Evolutionary conservation across 768 basidiomycete species (phyloP), one percentile per base, ranked within the genome.

Genomic region (Termitomyces sp.): DNA sequence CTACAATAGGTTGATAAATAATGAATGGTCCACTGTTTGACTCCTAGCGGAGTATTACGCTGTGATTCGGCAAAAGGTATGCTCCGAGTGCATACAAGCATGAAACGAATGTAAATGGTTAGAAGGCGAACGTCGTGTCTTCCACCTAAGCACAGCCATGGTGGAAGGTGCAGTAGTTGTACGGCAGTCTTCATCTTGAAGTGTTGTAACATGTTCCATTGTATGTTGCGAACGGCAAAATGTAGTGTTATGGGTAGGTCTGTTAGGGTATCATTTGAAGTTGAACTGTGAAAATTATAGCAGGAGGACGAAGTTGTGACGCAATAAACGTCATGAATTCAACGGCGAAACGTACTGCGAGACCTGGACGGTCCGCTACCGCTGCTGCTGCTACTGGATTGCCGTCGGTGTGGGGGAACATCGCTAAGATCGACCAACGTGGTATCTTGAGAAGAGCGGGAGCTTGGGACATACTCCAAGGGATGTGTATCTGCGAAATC

Each of bases 401-500:
- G 65, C 51, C 65, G 62, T 33, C 65, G 67, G 57, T 70, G 67
- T 14, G 66, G 66, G 16, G 61, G 22, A 58, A 48, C 8, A 39
- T 67, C 65, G n/a, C 43, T 51, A 34, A 63, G 49, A 58, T 68
- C 62, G 13, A 65, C 61, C 34, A 67, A 58, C 9, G 60, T 58
- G 16, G 56, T 60, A 30, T 67, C 63, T 13, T 57, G 55, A 24
- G 65, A 64, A 34, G 63, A 55, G 36, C 62, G 63, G 27, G 60
- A 62, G 32, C 62, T 63, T 40, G 55, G 26, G 18, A 30, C 45
- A n/a, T 52, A 37, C 14, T 67, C 66, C 32, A 45, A 53, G 16
- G 56, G 54, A 39, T 53, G 55, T 10, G 27, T 6, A 24, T 55
- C 57, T 24, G 52, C 52, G 24, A 62, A 57, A 34, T 66, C 67